Conservation (phyloP, 2,329 filamentous ascomycete species). For the Coleophoma crateriformis region DNA sequence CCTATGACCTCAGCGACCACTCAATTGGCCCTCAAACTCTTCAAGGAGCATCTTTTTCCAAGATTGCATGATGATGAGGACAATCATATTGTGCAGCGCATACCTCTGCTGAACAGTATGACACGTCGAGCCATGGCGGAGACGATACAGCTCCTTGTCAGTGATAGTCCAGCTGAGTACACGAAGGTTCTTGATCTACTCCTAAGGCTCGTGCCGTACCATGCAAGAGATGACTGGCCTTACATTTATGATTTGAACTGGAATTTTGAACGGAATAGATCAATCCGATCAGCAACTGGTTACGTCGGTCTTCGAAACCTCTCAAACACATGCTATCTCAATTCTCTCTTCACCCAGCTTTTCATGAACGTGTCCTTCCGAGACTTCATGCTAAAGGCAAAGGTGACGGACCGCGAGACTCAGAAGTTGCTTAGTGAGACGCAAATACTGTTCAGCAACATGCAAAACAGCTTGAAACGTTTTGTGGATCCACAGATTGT, state of each 20-base stretch:
- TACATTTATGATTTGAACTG: slow-evolving; percentile 58
- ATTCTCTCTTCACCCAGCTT: slow-evolving; percentile 87
- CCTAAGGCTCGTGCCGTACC: slow-evolving; percentile 44
- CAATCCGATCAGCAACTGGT: slow-evolving; percentile 70
- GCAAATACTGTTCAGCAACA: slow-evolving; percentile 73
- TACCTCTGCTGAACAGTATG: slow-evolving; percentile 45
- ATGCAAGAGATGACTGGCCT: slow-evolving; percentile 36
- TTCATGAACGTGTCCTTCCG: slow-evolving; percentile 94
- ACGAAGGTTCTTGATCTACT: slow-evolving; percentile 45
- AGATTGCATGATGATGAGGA: slow-evolving; percentile 21
- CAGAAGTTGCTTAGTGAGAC: slow-evolving; percentile 72
- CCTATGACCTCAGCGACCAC: slow-evolving; percentile 7
- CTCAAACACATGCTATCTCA: slow-evolving; percentile 95
- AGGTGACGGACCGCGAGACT: slow-evolving; percentile 45
- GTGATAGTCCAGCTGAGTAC: slow-evolving; percentile 43
- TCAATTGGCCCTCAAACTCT: slow-evolving; percentile 37
- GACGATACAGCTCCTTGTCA: slow-evolving; percentile 51
- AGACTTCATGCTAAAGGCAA: slow-evolving; percentile 68
- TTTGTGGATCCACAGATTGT: slow-evolving; percentile 68
- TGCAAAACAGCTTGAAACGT: slow-evolving; percentile 77
- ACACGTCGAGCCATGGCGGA: slow-evolving; percentile 57
- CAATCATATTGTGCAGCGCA: slow-evolving; percentile 25
- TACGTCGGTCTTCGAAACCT: slow-evolving; percentile 90
- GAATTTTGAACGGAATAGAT: slow-evolving; percentile 58
- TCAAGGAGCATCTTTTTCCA: slow-evolving; percentile 64